These are phyloP conservation scores for Paraglomus occultum DNA, from an alignment of 192 early-diverging fungal genomes.

Conservation along the genomic window DNA sequence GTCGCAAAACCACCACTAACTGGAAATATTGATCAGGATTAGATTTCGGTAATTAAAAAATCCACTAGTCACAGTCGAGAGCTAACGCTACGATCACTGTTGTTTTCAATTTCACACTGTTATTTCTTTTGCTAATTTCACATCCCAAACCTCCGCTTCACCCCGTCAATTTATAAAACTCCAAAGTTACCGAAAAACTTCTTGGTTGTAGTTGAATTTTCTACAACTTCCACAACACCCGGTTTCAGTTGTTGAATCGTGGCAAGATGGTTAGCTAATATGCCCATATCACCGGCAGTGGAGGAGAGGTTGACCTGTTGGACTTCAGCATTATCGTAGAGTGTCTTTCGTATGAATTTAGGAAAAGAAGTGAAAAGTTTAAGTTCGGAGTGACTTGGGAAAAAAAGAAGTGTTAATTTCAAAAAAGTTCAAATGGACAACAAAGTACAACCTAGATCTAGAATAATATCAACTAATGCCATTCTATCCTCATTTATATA, in stretches of 20 bases:
- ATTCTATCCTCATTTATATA: too few species aligned
- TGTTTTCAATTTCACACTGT: neutral
- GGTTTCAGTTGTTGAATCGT: conserved; percentile 94
- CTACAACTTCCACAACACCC: conserved; percentile 81
- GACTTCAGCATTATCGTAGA: conserved; percentile 71
- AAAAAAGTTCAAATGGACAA: conserved; percentile 12
- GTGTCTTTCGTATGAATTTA: conserved; percentile 45
- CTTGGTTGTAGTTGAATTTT: conserved; percentile 65
- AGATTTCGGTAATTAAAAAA: neutral
- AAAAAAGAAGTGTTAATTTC: neutral
- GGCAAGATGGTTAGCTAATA: conserved; percentile 97
- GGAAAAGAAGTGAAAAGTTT: neutral
- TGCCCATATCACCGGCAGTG: conserved; percentile 95
- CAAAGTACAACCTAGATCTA: neutral
- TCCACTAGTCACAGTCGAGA: neutral
- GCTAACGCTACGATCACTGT: neutral
- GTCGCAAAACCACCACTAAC: conserved; percentile 95
- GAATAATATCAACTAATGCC: too few species aligned
- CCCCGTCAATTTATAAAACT: neutral
- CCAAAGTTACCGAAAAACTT: conserved; percentile 84
- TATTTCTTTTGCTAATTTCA: neutral
- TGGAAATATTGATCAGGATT: conserved; percentile 32
- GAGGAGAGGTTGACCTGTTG: conserved; percentile 93
- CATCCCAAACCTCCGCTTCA: neutral
- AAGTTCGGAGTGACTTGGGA: neutral